phyloP scores from a whole-genome alignment of 2,329 filamentous ascomycete species.

The Penicillium sp. region DNA sequence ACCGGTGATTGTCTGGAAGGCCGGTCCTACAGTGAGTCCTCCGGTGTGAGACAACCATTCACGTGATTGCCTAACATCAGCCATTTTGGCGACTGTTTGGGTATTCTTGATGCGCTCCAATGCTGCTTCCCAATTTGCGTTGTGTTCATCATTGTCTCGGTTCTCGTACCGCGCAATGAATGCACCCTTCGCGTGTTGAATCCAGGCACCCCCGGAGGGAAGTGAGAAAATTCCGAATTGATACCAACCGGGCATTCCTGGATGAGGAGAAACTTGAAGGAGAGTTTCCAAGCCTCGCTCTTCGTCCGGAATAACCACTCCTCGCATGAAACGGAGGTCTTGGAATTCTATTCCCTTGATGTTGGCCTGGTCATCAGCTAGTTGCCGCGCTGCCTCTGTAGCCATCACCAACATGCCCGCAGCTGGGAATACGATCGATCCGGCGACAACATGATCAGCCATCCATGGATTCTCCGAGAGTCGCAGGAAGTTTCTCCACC shows the following conservation, averaged over 20 bases:
- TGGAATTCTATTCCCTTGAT: constrained; percentile 18
- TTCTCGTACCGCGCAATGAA: constrained; percentile 11
- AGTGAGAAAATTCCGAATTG: constrained; percentile 19
- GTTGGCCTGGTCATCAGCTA: constrained; percentile 7
- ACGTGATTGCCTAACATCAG: constrained; percentile 14
- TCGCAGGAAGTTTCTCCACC: constrained; percentile 45
- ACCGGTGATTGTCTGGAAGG: constrained; percentile 13
- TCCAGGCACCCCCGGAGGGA: constrained; percentile 16
- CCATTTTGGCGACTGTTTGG: constrained; percentile 7
- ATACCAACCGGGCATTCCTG: constrained; percentile 18
- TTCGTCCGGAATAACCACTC: constrained; percentile 17
- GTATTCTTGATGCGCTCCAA: constrained; percentile 16
- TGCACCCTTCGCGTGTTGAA: constrained; percentile 17
- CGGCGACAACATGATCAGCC: constrained; percentile 39
- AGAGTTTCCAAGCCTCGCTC: constrained; percentile 17
- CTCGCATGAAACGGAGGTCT: constrained; percentile 15
- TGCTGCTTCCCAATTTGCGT: constrained; percentile 11
- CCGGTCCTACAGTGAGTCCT: constrained; percentile 15
- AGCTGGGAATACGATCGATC: constrained; percentile 23
- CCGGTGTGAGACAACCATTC: constrained; percentile 20
- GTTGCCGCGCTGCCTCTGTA: constrained; percentile 19
- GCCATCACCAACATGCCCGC: constrained; percentile 24
- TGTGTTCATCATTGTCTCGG: constrained; percentile 2
- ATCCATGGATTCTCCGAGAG: constrained; percentile 40
- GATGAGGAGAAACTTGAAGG: constrained; percentile 15